Conservation (phyloP, 2,329 filamentous ascomycete species). For the Fusarium scirpi region DNA sequence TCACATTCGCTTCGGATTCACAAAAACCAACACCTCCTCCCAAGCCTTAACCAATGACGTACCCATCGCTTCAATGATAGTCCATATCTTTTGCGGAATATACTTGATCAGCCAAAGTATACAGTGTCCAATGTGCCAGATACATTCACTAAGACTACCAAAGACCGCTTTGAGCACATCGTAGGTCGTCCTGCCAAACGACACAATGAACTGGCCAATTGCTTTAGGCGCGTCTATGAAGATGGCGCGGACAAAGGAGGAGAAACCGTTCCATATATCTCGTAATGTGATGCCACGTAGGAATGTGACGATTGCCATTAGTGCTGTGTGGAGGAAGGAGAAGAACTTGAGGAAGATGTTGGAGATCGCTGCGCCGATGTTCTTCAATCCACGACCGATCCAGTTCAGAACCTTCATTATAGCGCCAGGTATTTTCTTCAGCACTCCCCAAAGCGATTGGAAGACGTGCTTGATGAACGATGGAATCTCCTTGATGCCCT, state of each 20-base stretch:
- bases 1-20: constrained; percentile 53
- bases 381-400: constrained; percentile 48
- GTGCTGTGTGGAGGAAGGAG: constrained; percentile 53
- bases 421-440: constrained; percentile 41
- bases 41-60: constrained; percentile 48
- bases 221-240: constrained; percentile 50
- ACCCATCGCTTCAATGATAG: constrained; percentile 49
- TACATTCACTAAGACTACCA: constrained; percentile 46
- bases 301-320: constrained; percentile 51
- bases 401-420: constrained; percentile 46
- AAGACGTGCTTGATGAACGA: constrained; percentile 9
- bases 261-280: constrained; percentile 56
- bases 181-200: constrained; percentile 42
- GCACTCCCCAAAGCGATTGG: constrained; percentile 29
- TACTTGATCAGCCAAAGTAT: constrained; percentile 51
- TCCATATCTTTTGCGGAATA: constrained; percentile 51
- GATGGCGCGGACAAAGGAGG: constrained; percentile 46
- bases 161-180: constrained; percentile 49
- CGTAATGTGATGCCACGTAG: constrained; percentile 53
- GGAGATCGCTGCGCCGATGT: constrained; percentile 42
- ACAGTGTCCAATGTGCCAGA: constrained; percentile 43
- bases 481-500: constrained; percentile 40
- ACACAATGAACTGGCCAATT: constrained; percentile 43
- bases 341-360: constrained; percentile 45
- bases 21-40: constrained; percentile 53